These are phyloP conservation scores for Elymus sibiricus DNA, from an alignment of 176 grass and related monocot species.

Conservation along the genomic window DNA sequence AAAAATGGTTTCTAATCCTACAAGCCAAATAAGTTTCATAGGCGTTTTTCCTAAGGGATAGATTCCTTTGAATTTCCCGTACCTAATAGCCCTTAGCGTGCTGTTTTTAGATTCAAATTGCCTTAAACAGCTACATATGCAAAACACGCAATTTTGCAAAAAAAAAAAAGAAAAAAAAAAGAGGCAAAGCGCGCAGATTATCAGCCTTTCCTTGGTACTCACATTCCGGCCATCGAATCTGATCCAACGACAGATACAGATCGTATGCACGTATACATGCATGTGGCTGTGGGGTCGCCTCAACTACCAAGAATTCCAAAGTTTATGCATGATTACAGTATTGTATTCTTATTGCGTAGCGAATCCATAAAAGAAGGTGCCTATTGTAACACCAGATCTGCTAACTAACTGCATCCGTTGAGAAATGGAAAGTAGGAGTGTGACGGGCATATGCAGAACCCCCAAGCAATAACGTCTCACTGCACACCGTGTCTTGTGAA, in stretches of 20 bases:
- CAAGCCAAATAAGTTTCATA: background rate
- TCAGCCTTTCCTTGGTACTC: conserved; percentile 5
- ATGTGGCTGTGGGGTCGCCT: conserved; percentile 21
- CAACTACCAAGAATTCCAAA: conserved; percentile 22
- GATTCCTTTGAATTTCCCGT: background rate
- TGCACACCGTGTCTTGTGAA: background rate
- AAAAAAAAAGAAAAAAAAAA: too few species aligned
- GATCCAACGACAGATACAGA: conserved; percentile 25
- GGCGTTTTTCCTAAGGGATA: too few species aligned
- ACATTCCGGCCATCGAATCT: conserved; percentile 26
- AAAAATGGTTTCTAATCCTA: background rate
- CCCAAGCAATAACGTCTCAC: background rate
- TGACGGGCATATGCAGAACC: background rate
- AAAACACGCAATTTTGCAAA: too few species aligned
- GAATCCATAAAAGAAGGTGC: conserved; percentile 8
- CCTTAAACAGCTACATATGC: background rate
- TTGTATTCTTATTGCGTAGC: background rate
- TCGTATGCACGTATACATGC: conserved; percentile 1
- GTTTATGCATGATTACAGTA: background rate
- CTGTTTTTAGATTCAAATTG: background rate
- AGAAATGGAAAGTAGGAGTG: background rate
- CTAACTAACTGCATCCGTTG: background rate
- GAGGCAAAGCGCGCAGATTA: background rate
- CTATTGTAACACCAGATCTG: background rate
- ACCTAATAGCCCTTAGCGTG: background rate